Conservation (phyloP, 352 stramenopile genomes). For the Pythium coloratum region DNA sequence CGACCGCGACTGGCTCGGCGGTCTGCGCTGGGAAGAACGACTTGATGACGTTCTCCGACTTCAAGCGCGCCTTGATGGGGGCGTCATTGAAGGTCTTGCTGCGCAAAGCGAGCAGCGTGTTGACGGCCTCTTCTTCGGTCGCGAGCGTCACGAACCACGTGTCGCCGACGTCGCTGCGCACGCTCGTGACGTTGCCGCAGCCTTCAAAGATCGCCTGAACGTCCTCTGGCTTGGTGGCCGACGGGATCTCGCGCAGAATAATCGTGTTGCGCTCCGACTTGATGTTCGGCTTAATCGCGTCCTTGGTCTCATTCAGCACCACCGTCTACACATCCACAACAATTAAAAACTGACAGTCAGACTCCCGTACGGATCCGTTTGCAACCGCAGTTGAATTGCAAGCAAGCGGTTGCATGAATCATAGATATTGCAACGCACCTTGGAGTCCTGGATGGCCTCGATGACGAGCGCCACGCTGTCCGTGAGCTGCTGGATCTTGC, state of each 20-base stretch:
- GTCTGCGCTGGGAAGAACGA: constrained; percentile 87
- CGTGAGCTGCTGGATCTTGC: constrained; percentile 87
- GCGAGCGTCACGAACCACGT: constrained; percentile 93
- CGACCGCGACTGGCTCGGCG: constrained; percentile 42
- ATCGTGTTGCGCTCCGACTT: constrained; percentile 93
- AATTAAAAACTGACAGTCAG: neutral
- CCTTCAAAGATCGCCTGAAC: constrained; percentile 87
- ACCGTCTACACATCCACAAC: constrained; percentile 44
- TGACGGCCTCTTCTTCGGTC: constrained; percentile 86
- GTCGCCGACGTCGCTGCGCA: constrained; percentile 92
- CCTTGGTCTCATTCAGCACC: constrained; percentile 68
- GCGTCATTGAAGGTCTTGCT: constrained; percentile 90
- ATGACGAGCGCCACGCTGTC: constrained; percentile 59
- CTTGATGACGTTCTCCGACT: constrained; percentile 92
- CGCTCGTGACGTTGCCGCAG: constrained; percentile 69
- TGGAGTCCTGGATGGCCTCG: constrained; percentile 72
- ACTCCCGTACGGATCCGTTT: neutral
- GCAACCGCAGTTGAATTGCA: neutral
- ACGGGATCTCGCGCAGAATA: constrained; percentile 92
- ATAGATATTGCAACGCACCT: constrained; percentile 31
- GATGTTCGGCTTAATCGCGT: constrained; percentile 92
- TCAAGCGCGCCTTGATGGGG: constrained; percentile 90
- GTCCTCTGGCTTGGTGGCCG: constrained; percentile 77
- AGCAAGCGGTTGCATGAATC: neutral
- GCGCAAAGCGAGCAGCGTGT: constrained; percentile 82